These are phyloP conservation scores for Botryosphaeria agaves DNA, from an alignment of 2,329 filamentous ascomycete genomes.

Conservation along the genomic window DNA sequence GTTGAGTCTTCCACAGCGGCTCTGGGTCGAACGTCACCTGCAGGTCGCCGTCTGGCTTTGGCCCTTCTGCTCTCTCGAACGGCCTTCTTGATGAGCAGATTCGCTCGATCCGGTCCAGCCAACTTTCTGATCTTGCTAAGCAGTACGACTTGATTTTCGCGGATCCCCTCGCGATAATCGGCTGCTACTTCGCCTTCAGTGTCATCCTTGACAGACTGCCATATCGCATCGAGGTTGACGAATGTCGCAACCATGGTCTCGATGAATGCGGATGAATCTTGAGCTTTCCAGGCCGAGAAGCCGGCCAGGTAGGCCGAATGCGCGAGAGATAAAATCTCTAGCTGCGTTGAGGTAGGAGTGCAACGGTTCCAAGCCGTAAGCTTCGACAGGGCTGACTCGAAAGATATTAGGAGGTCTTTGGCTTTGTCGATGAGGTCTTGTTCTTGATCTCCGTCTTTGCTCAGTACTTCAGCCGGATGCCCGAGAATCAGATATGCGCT, in stretches of 20 bases:
- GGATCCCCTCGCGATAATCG: conserved; percentile 65
- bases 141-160: conserved; percentile 64
- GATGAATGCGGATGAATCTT: conserved; percentile 59
- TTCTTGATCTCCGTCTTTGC: conserved; percentile 51
- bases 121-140: conserved; percentile 66
- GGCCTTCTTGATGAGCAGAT: conserved; percentile 56
- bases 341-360: conserved; percentile 43
- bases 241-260: conserved; percentile 79
- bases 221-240: conserved; percentile 68
- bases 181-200: conserved; percentile 55
- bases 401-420: conserved; percentile 58
- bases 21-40: conserved; percentile 54
- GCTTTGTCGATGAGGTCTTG: conserved; percentile 63
- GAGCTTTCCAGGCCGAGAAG: conserved; percentile 70
- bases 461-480: conserved; percentile 62
- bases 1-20: conserved; percentile 33
- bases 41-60: conserved; percentile 45
- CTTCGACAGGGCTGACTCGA: conserved; percentile 54
- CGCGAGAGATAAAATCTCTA: conserved; percentile 45
- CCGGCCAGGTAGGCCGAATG: conserved; percentile 62
- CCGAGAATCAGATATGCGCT: conserved; percentile 67
- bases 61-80: conserved; percentile 53
- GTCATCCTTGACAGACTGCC: conserved; percentile 66
- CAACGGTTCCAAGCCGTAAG: conserved; percentile 49
- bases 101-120: conserved; percentile 53